Evolutionary conservation across 2,329 filamentous ascomycete species (phyloP), one percentile per base, ranked within the genome.

Genomic region (Beauveria pseudobassiana): DNA sequence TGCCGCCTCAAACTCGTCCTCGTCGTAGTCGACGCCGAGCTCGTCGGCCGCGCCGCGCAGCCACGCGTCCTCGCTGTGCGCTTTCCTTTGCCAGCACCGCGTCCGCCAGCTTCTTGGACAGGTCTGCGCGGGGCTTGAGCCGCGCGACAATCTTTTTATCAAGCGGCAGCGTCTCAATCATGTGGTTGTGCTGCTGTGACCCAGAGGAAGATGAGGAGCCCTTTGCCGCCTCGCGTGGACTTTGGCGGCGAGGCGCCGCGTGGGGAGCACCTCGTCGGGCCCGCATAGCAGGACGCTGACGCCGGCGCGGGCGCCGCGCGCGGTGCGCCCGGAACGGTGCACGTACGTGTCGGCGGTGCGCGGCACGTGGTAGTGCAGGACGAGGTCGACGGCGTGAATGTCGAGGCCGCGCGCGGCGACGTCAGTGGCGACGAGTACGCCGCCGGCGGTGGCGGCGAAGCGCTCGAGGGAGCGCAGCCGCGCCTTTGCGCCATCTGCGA

Each of bases 351-450:
- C 93, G 40, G 95, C 95, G 1, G 91, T 82, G 62, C 93, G 89
- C 1, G 95, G 95, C 0, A 97, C 87, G 74, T 99, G 93, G 76
- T 99, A 99, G 76, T 99, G 95, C 20, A 99, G 78, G 18, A 99
- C 89, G 16, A 96, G 82, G 67, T 97, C 89, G 52, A 98, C 91
- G 40, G 87, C 86, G 51, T 90, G 88, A 67, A 99, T 97, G 73
- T 99, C 95, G 53, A 99, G 86, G 75, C 95, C 95, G 64, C 93
- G 87, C 9, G 93, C 92, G 2, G 93, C 93, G 28, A 97, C 93
- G 72, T 98, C 93, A 1, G 95, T 98, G 3, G 95, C 92, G 20
- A 99, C 83, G 3, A 98, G 84, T 51, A 98, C 89, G 34, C 79
- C 76, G 52, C 83, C 79, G n/a, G 82, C 77, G 0, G 85, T 78